These are phyloP conservation scores for Nitzschia sp. DNA, from an alignment of 108 stramenopile genomes.

Conservation along the genomic window DNA sequence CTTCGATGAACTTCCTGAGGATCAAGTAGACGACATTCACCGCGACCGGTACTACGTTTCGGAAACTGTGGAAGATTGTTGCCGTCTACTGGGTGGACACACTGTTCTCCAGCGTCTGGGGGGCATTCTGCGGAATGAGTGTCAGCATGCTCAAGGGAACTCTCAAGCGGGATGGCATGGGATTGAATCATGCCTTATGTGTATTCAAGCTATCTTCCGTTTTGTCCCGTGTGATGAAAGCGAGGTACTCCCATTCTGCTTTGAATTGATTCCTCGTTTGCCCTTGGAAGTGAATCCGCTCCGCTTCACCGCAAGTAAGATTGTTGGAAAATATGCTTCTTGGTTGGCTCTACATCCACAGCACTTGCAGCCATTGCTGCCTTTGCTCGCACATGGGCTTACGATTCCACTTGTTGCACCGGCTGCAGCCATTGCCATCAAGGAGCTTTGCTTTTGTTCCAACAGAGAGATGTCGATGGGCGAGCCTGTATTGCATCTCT, in stretches of 20 bases:
- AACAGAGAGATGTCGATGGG: slow-evolving; percentile 61
- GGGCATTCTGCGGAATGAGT: slow-evolving; percentile 48
- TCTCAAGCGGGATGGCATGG: slow-evolving; percentile 62
- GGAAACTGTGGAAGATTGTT: slow-evolving; percentile 87
- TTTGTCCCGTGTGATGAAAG: slow-evolving; percentile 81
- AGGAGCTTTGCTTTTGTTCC: slow-evolving; percentile 77
- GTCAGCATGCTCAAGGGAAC: slow-evolving; percentile 29
- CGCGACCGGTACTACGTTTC: slow-evolving; percentile 73
- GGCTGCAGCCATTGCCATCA: slow-evolving; percentile 82
- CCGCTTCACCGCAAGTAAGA: slow-evolving; percentile 70
- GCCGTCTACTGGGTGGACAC: slow-evolving; percentile 77
- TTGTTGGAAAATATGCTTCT: slow-evolving; percentile 82
- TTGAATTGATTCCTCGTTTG: slow-evolving; percentile 70
- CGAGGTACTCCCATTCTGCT: slow-evolving; percentile 65
- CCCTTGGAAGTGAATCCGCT: slow-evolving; percentile 61
- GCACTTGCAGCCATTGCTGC: slow-evolving; percentile 69
- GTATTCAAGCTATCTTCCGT: slow-evolving; percentile 60
- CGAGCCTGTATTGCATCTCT: slow-evolving; percentile 80
- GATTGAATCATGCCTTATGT: slow-evolving; percentile 83
- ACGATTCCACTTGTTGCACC: slow-evolving; percentile 66
- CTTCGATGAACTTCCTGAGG: slow-evolving; percentile 54
- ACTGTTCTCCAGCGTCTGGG: slow-evolving; percentile 60
- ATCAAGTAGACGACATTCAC: slow-evolving; percentile 75
- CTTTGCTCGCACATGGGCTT: slow-evolving; percentile 83
- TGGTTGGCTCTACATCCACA: slow-evolving; percentile 81